A percentile compares a stretch with the other conserved stretches of the same genome.
These are phyloP conservation scores for Colletotrichum truncatum DNA, from an alignment of 2,329 filamentous ascomycete species.

Conservation along the genomic window DNA sequence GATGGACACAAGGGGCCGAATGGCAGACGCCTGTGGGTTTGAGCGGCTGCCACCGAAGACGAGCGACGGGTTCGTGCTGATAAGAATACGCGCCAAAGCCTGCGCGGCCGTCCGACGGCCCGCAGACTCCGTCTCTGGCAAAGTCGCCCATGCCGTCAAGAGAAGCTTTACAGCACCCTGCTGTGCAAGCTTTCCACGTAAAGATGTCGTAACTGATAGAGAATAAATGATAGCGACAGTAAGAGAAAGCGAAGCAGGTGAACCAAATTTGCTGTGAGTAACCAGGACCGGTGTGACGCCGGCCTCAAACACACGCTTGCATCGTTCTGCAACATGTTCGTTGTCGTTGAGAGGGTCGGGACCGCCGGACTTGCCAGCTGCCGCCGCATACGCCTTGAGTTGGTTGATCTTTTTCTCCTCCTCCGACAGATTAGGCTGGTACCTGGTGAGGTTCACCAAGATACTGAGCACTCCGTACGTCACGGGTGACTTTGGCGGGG, in stretches of 20 bases:
- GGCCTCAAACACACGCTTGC: slow-evolving; percentile 80
- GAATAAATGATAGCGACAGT: slow-evolving; percentile 81
- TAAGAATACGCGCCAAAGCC: slow-evolving; percentile 84
- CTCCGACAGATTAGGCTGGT: slow-evolving; percentile 80
- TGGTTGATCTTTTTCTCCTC: slow-evolving; percentile 93
- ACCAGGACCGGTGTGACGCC: slow-evolving; percentile 82
- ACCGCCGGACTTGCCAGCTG: slow-evolving; percentile 71
- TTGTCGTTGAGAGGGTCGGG: slow-evolving; percentile 79
- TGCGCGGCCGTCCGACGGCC: slow-evolving; percentile 74
- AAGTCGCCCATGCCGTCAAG: slow-evolving; percentile 73
- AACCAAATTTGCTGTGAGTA: slow-evolving; percentile 77
- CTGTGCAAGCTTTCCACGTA: slow-evolving; percentile 84
- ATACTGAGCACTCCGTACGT: slow-evolving; percentile 90
- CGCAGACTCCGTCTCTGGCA: slow-evolving; percentile 60
- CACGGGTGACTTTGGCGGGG: slow-evolving; percentile 72
- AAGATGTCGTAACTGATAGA: slow-evolving; percentile 76
- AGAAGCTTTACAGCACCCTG: slow-evolving; percentile 93
- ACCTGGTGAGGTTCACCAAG: slow-evolving; percentile 84
- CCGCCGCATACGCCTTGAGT: slow-evolving; percentile 93
- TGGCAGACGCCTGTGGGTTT: slow-evolving; percentile 79
- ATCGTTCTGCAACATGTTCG: slow-evolving; percentile 77
- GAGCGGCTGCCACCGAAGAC: slow-evolving; percentile 84
- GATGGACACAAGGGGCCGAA: slow-evolving; percentile 82
- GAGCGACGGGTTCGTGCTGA: slow-evolving; percentile 84
- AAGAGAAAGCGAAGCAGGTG: slow-evolving; percentile 75